Evolutionary conservation across 352 stramenopile genomes (phyloP).

Genomic region (Phytophthora pisi): DNA sequence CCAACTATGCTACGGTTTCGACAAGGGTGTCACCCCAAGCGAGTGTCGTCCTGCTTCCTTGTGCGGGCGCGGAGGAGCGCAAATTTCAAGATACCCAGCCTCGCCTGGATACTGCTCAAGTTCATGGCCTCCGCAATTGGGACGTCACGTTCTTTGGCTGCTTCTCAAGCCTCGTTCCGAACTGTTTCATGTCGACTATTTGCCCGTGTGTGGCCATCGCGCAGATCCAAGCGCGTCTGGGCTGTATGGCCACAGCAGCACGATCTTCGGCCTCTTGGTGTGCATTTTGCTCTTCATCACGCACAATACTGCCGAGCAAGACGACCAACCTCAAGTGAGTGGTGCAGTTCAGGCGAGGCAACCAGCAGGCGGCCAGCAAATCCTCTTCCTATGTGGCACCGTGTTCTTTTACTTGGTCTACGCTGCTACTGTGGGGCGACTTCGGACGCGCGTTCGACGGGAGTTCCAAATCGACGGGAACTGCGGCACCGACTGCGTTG

Average conservation of each 20-base stretch:
- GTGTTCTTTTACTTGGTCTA: slow-evolving; percentile 29
- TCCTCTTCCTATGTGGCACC: slow-evolving; percentile 25
- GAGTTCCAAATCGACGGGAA: slow-evolving; percentile 51
- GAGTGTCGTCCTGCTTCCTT: slow-evolving; percentile 5
- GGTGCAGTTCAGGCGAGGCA: background rate
- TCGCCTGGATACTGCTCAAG: background rate
- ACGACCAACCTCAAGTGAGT: background rate
- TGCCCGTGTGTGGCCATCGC: slow-evolving; percentile 48
- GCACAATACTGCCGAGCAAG: slow-evolving; percentile 6
- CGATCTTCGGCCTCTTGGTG: slow-evolving; percentile 39
- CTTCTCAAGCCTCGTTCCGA: slow-evolving; percentile 41
- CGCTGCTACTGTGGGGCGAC: slow-evolving; percentile 25
- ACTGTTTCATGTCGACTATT: slow-evolving; percentile 44
- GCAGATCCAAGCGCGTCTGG: slow-evolving; percentile 41
- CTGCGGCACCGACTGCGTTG: slow-evolving; percentile 15
- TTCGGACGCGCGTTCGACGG: slow-evolving; percentile 38
- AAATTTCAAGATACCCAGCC: background rate
- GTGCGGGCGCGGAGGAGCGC: slow-evolving; percentile 8
- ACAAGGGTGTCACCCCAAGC: slow-evolving; percentile 16
- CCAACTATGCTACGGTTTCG: slow-evolving; percentile 12
- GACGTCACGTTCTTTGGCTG: slow-evolving; percentile 41
- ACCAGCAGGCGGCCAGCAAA: slow-evolving; percentile 9
- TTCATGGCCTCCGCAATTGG: slow-evolving; percentile 21
- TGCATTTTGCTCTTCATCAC: slow-evolving; percentile 35
- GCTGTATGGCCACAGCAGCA: slow-evolving; percentile 30